Percentiles rank a stretch among this genome's conserved stretches.
Evolutionary conservation across 805 yeast species (phyloP).

Genomic region (Sugiyamaella mastotermitis): DNA sequence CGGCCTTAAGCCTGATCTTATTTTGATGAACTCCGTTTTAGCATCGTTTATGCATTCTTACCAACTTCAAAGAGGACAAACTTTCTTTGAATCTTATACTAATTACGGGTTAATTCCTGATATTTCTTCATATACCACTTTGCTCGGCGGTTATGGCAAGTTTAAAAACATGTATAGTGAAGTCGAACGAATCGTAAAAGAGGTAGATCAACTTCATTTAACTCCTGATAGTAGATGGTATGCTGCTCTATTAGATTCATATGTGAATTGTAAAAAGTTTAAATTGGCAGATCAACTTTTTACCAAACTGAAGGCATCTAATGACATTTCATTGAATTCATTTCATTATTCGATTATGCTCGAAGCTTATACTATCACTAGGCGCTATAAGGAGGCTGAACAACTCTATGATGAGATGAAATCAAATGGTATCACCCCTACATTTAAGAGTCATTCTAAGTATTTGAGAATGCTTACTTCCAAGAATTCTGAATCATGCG

Average conservation of each 20-base stretch:
- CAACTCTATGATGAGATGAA: conserved; percentile 15
- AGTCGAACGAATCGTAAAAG: conserved; percentile 22
- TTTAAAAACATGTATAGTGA: conserved; percentile 2
- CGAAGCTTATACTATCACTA: conserved; percentile 13
- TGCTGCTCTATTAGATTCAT: conserved; percentile 28
- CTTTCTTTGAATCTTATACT: conserved; percentile 21
- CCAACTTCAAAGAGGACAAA: conserved; percentile 28
- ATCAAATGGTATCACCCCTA: conserved; percentile 15
- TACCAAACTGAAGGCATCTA: conserved; percentile 18
- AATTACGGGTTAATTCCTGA: conserved; percentile 18
- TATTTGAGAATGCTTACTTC: conserved; percentile 18
- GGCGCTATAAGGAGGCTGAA: conserved; percentile 15
- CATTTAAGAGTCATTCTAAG: conserved; percentile 20
- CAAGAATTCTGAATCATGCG: background rate
- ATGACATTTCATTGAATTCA: conserved; percentile 11
- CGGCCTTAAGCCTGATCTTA: conserved; percentile 21
- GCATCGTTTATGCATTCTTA: conserved; percentile 26
- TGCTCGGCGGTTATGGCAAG: conserved; percentile 21
- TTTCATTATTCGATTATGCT: conserved; percentile 25
- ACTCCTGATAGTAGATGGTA: conserved; percentile 29
- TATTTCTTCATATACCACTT: conserved; percentile 22
- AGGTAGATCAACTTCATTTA: conserved; percentile 21
- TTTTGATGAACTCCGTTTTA: conserved; percentile 30
- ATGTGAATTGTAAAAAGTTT: conserved; percentile 30
- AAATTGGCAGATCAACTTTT: conserved; percentile 32